Evolutionary conservation across 768 basidiomycete species (phyloP).

Genomic region (Psilocybe cubensis): DNA sequence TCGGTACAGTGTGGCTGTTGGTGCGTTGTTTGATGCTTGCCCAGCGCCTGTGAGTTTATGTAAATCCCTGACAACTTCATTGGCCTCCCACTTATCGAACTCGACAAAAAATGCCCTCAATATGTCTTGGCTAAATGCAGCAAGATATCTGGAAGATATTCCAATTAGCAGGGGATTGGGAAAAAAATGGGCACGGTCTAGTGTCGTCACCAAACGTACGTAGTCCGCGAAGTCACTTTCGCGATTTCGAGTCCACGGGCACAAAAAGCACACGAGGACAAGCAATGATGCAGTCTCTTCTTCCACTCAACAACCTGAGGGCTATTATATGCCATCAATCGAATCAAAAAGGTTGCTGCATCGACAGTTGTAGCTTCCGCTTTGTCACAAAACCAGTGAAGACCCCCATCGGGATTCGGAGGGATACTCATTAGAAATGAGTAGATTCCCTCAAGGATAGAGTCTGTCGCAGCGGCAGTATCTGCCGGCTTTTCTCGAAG

Average conservation of each 20-base stretch:
- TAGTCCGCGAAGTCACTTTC: conserved; percentile 64
- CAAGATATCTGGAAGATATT: conserved; percentile 65
- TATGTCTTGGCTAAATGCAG: conserved; percentile 56
- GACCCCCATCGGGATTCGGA: conserved; percentile 36
- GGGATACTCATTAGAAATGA: conserved; percentile 54
- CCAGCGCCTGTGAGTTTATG: conserved; percentile 25
- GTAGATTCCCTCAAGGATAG: conserved; percentile 52
- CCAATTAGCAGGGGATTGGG: conserved; percentile 11
- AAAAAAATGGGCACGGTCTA: background rate
- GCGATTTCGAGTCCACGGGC: conserved; percentile 66
- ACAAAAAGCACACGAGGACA: conserved; percentile 71
- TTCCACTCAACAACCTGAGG: conserved; percentile 67
- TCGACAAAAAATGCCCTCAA: conserved; percentile 60
- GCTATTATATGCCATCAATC: conserved; percentile 79
- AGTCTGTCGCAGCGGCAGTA: conserved; percentile 49
- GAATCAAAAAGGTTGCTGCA: conserved; percentile 80
- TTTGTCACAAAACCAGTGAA: conserved; percentile 85
- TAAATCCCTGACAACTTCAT: conserved; percentile 54
- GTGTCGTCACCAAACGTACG: conserved; percentile 56
- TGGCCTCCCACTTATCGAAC: conserved; percentile 71
- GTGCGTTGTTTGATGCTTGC: conserved; percentile 27
- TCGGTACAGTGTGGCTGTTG: conserved; percentile 61
- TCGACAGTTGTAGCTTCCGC: conserved; percentile 59
- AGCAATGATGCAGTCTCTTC: conserved; percentile 51
- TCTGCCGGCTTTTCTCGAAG: conserved; percentile 65